A percentile compares a stretch with the other conserved stretches of the same genome.
Conservation (phyloP, 306 rosid genomes). For the Sphenostylis stenocarpa region DNA sequence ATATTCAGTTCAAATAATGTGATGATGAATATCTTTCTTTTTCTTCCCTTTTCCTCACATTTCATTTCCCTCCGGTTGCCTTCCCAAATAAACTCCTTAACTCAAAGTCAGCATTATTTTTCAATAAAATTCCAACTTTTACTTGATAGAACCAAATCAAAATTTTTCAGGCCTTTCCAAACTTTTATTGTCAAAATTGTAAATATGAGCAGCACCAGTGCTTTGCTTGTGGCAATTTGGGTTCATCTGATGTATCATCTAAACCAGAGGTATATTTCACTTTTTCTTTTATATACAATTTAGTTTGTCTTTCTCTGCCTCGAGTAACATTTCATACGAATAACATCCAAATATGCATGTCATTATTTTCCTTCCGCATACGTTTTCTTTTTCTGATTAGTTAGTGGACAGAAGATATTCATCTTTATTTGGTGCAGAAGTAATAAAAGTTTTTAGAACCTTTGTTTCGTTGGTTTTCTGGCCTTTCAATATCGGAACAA, state of each 20-base stretch:
- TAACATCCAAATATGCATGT: slow-evolving; percentile 13
- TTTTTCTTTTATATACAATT: neutral
- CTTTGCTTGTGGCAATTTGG: slow-evolving; percentile 66
- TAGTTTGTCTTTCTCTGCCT: slow-evolving; percentile 1
- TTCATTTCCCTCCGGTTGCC: neutral
- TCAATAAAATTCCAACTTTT: neutral
- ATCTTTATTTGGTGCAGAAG: neutral
- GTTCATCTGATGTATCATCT: slow-evolving; percentile 58
- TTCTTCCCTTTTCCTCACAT: neutral
- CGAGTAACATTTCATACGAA: neutral
- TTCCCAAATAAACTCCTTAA: slow-evolving; percentile 9
- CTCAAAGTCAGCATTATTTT: slow-evolving; percentile 22
- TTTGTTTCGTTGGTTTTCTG: neutral
- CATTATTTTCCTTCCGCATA: neutral
- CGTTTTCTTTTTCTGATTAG: neutral
- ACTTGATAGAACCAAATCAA: slow-evolving; percentile 19
- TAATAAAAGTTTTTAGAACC: neutral
- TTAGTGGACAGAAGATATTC: neutral
- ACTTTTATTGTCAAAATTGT: slow-evolving; percentile 62
- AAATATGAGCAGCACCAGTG: slow-evolving; percentile 64
- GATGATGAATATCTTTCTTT: slow-evolving; percentile 10
- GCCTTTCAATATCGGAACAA: neutral
- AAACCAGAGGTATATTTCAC: slow-evolving; percentile 55
- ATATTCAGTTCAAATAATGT: neutral
- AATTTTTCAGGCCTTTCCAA: slow-evolving; percentile 51